Base-by-base conservation (phyloP, 2,329 filamentous ascomycete species). In the Penicillium polonicum region DNA sequence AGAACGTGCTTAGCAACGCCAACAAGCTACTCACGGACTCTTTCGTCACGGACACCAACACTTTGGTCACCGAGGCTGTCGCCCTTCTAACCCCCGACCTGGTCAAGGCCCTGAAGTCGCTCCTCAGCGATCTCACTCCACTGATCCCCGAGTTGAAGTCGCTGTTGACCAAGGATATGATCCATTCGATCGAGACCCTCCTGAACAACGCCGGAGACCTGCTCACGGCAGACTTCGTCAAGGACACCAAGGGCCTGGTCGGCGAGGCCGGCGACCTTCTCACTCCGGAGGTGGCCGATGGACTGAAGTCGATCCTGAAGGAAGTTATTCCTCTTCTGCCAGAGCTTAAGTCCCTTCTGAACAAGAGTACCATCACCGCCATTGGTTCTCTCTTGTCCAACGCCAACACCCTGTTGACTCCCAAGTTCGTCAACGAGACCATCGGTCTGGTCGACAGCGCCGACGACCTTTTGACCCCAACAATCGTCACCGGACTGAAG, bases 391-490 rank as follows among this genome's bases (percentile, higher is more conserved):
- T 66, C 1, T 45, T 68, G 43, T 59, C 38, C 35, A 68, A 65
- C 46, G 65, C 65, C 52, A 60, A 60, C 53, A 59, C 60, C 21
- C 59, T 68, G 4, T 52, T 68, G 35, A 64, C 63, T 3, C 58
- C 63, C 25, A 56, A 60, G 35, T 65, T 65, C 46, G 60, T 67
- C 48, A 66, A 67, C 48, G 60, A 62, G 48, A 68, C 61, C 42
- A 54, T 52, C n/a, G 48, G 46, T 7, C 55, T 68, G 19, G 53
- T 68, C 46, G 52, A 54, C 12, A 59, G 59, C 13, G 65, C 65
- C 23, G 55, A 62, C 53, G 60, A 66, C 29, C 59, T 67, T 13
- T 55, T 67, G 2, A 57, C 58, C 15, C 63, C 63, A 8, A 57
- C 60, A 43, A 58, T 67, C 23, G 38, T 65, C 12, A 54, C 55